phyloP scores from a whole-genome alignment of 345 rosid genomes.

The Anacardium occidentale region DNA sequence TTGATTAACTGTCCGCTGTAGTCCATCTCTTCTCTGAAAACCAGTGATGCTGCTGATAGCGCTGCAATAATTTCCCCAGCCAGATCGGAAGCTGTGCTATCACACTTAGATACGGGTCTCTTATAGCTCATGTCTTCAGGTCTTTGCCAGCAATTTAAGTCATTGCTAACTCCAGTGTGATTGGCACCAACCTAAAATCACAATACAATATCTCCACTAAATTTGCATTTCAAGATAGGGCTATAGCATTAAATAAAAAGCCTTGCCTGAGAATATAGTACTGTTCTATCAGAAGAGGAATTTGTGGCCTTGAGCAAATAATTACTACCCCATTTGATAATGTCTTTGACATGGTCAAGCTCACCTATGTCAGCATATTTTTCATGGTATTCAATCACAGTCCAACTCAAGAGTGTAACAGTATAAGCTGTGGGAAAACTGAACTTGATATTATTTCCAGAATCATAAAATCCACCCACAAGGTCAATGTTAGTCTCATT shows the following conservation, averaged over 20 bases:
- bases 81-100: conserved; percentile 44
- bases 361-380: conserved; percentile 51
- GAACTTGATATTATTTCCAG: conserved; percentile 59
- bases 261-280: conserved; percentile 60
- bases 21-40: conserved; percentile 39
- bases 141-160: conserved; percentile 61
- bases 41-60: conserved; percentile 57
- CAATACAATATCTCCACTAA: neutral
- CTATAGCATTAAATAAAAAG: neutral
- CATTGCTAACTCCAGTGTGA: conserved; percentile 28
- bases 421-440: conserved; percentile 62
- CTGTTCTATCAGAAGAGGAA: conserved; percentile 21
- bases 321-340: conserved; percentile 58
- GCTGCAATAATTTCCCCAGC: conserved; percentile 60
- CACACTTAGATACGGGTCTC: conserved; percentile 47
- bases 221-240: neutral
- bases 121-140: conserved; percentile 61
- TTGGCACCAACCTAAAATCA: conserved; percentile 49
- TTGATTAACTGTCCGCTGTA: conserved; percentile 33
- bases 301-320: conserved; percentile 54
- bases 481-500: conserved; percentile 33
- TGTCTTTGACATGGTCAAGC: conserved; percentile 59
- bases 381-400: conserved; percentile 54
- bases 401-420: conserved; percentile 62
- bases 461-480: conserved; percentile 62